A percentile compares a stretch with the other conserved stretches of the same genome.
phyloP scores from a whole-genome alignment of 2,329 filamentous ascomycete genomes.

The Rasamsonia emersonii region DNA sequence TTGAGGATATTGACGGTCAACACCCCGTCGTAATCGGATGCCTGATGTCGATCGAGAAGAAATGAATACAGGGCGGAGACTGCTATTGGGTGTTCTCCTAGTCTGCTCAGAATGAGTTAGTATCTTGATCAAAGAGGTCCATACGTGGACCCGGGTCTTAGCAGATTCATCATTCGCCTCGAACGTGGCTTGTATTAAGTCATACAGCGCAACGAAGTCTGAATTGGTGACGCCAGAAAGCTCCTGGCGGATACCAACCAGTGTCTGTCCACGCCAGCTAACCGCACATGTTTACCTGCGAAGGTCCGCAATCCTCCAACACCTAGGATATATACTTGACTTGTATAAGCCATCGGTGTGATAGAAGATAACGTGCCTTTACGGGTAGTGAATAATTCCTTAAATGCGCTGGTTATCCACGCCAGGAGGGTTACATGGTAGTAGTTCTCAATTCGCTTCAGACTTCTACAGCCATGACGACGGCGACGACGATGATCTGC shows the following conservation, averaged over 20 bases:
- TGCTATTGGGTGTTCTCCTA: constrained; percentile 42
- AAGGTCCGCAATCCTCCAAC: no score
- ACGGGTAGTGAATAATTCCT: constrained; percentile 4
- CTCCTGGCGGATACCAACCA: no score
- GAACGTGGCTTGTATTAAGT: no score
- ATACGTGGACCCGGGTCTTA: no score
- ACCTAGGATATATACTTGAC: background rate
- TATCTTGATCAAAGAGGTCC: no score
- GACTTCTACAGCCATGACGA: constrained; percentile 24
- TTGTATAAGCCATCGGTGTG: constrained; percentile 5
- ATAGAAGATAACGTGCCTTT: constrained; percentile 16
- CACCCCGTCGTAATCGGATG: constrained; percentile 38
- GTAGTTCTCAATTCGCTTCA: constrained; percentile 26
- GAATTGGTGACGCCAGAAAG: no score
- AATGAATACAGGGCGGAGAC: constrained; percentile 41
- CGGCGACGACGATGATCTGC: constrained; percentile 16
- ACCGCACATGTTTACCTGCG: no score
- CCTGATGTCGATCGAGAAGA: constrained; percentile 40
- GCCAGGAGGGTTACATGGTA: constrained; percentile 26
- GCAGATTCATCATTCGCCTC: no score
- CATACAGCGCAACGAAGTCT: no score
- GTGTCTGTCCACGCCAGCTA: no score
- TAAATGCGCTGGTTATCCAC: constrained; percentile 15
- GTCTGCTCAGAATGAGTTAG: no score
- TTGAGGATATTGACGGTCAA: constrained; percentile 38